phyloP scores from a whole-genome alignment of 176 grass and related monocot species.

The Sorghum bicolor region DNA sequence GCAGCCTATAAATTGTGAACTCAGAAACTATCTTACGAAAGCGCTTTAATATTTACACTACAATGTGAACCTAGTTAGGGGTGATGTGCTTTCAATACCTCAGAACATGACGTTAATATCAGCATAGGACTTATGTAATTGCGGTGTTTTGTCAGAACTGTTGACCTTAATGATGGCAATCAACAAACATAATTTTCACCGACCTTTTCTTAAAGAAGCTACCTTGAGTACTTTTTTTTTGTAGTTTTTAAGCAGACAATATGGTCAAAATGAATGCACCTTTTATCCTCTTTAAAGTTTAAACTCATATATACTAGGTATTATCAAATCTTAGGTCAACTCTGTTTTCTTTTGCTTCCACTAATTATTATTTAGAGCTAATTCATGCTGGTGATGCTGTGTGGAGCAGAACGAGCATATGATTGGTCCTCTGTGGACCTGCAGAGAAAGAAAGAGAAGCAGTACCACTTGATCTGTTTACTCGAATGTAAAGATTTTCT shows the following conservation, averaged over 20 bases:
- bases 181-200: neutral
- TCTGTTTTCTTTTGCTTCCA: neutral
- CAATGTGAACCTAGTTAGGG: neutral
- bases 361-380: neutral
- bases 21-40: neutral
- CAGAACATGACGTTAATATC: neutral
- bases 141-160: neutral
- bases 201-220: neutral
- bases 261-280: neutral
- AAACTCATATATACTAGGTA: neutral
- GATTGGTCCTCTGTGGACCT: neutral
- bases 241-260: neutral
- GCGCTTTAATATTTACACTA: neutral
- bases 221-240: neutral
- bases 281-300: neutral
- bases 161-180: neutral
- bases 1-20: neutral
- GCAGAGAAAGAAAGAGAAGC: neutral
- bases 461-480: neutral
- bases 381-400: neutral
- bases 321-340: neutral
- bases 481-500: slow-evolving; percentile 12
- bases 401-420: neutral
- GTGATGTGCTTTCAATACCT: neutral
- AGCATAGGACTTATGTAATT: neutral